A percentile compares a stretch with the other conserved stretches of the same genome.
These are phyloP conservation scores for Austroboletus niveus DNA, from an alignment of 1,284 basidiomycete species.

Conservation along the genomic window DNA sequence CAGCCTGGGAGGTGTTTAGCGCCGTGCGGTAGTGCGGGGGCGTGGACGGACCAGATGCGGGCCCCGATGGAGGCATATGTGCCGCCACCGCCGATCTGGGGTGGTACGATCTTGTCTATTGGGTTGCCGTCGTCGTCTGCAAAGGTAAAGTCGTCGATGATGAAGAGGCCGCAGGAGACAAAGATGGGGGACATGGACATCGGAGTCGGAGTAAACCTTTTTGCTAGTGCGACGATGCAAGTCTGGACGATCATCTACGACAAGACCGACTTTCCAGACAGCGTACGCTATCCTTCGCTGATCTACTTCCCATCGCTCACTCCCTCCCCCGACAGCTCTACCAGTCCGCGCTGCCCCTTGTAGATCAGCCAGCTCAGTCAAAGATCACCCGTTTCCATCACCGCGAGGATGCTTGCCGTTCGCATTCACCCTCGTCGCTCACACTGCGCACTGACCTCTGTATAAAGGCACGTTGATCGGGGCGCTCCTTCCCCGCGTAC, in stretches of 20 bases:
- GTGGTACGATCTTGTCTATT: slow-evolving; percentile 42
- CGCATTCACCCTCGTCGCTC: background rate
- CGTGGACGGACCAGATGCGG: slow-evolving; percentile 65
- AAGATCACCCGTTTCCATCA: slow-evolving; percentile 65
- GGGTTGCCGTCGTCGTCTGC: slow-evolving; percentile 52
- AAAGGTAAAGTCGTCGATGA: slow-evolving; percentile 80
- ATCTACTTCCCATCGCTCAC: background rate
- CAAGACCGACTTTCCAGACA: slow-evolving; percentile 47
- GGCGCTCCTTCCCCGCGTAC: slow-evolving; percentile 59
- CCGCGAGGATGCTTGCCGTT: slow-evolving; percentile 72
- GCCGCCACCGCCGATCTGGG: slow-evolving; percentile 88
- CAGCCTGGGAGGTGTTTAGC: slow-evolving; percentile 47
- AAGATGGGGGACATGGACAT: slow-evolving; percentile 35
- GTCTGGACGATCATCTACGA: slow-evolving; percentile 57
- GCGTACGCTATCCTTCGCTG: slow-evolving; percentile 39
- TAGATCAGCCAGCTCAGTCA: slow-evolving; percentile 53
- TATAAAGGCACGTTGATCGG: slow-evolving; percentile 68
- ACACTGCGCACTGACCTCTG: background rate
- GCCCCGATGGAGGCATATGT: slow-evolving; percentile 78
- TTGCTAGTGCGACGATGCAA: slow-evolving; percentile 41
- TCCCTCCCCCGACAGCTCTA: slow-evolving; percentile 44
- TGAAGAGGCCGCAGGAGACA: slow-evolving; percentile 83
- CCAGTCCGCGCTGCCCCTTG: slow-evolving; percentile 48
- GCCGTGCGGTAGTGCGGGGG: background rate
- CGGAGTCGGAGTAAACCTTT: slow-evolving; percentile 21